These are phyloP conservation scores for Sistotremastrum niveocremeum DNA, from an alignment of 768 basidiomycete genomes.

Conservation along the genomic window DNA sequence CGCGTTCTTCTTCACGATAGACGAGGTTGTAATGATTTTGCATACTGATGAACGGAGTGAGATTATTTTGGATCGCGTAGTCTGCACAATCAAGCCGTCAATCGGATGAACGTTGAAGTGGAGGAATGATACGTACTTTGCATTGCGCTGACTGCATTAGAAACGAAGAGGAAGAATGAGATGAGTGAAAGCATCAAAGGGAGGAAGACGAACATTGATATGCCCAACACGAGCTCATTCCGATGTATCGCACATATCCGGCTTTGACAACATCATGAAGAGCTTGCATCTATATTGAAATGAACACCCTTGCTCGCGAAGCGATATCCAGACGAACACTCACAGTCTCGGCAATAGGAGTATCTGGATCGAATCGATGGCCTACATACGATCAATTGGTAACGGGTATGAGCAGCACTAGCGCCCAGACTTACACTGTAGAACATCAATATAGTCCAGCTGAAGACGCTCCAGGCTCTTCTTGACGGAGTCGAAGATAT, in stretches of 20 bases:
- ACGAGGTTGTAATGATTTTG: constrained; percentile 51
- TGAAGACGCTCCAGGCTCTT: constrained; percentile 51
- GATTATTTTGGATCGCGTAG: constrained; percentile 28
- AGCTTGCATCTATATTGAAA: constrained; percentile 26
- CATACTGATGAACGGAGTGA: constrained; percentile 24
- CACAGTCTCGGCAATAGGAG: constrained; percentile 28
- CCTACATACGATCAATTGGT: constrained; percentile 6
- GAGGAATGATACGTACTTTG: constrained; percentile 16
- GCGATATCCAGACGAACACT: neutral
- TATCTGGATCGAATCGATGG: constrained; percentile 28
- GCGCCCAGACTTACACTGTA: too few species aligned
- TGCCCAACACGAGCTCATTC: constrained; percentile 29
- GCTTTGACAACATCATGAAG: constrained; percentile 37
- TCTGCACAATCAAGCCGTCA: constrained; percentile 8
- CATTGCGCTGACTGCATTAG: constrained; percentile 23
- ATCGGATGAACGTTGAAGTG: neutral
- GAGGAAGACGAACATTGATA: constrained; percentile 20
- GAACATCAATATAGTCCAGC: constrained; percentile 66
- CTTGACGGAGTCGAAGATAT: constrained; percentile 61
- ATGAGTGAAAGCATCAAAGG: neutral
- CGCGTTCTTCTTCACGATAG: constrained; percentile 54
- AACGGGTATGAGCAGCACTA: too few species aligned
- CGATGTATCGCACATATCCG: constrained; percentile 34
- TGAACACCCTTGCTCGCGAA: neutral
- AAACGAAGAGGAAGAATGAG: neutral